Conservation (phyloP, 257 asterid species). For the Anisodus acutangulus region DNA sequence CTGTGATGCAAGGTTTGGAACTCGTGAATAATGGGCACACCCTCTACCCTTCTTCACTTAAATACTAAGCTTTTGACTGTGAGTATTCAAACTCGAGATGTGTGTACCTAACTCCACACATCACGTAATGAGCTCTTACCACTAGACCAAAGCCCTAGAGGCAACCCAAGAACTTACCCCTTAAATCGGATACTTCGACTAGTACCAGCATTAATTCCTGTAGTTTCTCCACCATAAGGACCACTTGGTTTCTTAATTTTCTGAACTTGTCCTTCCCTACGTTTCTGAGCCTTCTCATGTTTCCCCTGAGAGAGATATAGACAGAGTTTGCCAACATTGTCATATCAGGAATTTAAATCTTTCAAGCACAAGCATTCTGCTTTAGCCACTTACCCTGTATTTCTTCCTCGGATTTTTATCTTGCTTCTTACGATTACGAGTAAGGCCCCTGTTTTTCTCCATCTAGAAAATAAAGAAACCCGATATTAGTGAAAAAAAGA, state of each 20-base stretch:
- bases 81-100: neutral
- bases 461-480: slow-evolving; percentile 52
- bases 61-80: neutral
- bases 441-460: slow-evolving; percentile 87
- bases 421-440: slow-evolving; percentile 81
- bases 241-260: slow-evolving; percentile 61
- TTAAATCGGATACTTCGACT: slow-evolving; percentile 77
- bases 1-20: neutral
- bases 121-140: neutral
- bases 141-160: neutral
- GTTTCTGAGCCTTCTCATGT: slow-evolving; percentile 58
- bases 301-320: slow-evolving; percentile 55
- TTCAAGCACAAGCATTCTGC: neutral
- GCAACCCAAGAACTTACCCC: slow-evolving; percentile 38
- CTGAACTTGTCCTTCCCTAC: slow-evolving; percentile 77
- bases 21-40: no score
- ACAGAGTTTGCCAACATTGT: neutral
- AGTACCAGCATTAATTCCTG: slow-evolving; percentile 71
- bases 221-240: slow-evolving; percentile 78
- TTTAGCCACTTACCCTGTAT: slow-evolving; percentile 61
- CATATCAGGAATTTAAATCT: neutral
- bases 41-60: neutral
- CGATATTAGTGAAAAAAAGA: neutral
- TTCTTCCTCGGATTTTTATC: slow-evolving; percentile 89
- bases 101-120: no score